Evolutionary conservation across 345 rosid genomes (phyloP), one percentile per base, ranked within the genome.

Genomic region (Firmiana major): DNA sequence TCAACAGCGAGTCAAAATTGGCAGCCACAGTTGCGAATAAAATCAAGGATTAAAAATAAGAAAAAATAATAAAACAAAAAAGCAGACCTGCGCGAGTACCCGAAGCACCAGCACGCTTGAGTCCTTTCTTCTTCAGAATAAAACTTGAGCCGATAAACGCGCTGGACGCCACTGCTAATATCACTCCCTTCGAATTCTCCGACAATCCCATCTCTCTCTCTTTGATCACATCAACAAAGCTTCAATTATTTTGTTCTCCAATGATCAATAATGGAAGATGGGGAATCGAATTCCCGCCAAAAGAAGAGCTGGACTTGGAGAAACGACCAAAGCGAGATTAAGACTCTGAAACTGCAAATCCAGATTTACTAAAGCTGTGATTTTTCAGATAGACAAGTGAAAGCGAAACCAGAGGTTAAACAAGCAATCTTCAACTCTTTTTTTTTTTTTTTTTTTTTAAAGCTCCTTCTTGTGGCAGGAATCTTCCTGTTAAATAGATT

Each of bases 101-200:
- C 31, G 82, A 55, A 24, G 90, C 88, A 17, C 89, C 97, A 73
- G 98, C 98, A 45, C 90, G 91, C 81, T 91, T 93, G 75, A 94
- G 91, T 15, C 98, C 97, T 87, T 90, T 90, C 94, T 94, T 94
- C 94, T 93, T 94, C 86, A 94, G 76, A 72, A 93, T 94, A 89
- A 94, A 94, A 88, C 98, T 94, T 7, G 91, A 79, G 13, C 98
- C 98, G 6, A 91, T 89, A 79, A 94, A 94, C 2, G 87, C 89
- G 66, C 97, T 90, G 3, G 97, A 94, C 45, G 87, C 86, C 64
- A 90, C 86, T 3, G 97, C 98, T 71, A 94, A 80, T 38, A 91
- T 78, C 84, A 93, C 75, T 19, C 98, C 98, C 73, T 73, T 94
- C 26, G 87, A 81, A 83, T 93, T 94, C 24, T 91, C 98, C 71